Conservation (phyloP, 2,329 filamentous ascomycete genomes). For the Penicillium occitanis region DNA sequence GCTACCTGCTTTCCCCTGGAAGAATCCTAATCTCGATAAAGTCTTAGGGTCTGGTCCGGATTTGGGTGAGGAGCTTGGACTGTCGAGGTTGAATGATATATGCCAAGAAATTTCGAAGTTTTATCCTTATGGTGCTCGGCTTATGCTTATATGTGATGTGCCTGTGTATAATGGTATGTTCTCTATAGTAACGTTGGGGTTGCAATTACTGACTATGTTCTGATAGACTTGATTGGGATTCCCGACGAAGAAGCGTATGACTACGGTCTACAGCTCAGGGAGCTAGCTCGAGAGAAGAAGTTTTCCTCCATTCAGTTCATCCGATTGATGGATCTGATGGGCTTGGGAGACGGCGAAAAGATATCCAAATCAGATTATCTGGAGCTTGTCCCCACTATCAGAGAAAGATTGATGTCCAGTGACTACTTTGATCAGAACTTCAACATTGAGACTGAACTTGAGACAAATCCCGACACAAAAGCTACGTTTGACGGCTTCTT, state of each 20-base stretch:
- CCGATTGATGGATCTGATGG: conserved; percentile 39
- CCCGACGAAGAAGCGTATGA: conserved; percentile 50
- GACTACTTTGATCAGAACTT: conserved; percentile 33
- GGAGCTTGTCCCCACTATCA: conserved; percentile 1
- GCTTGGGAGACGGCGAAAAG: conserved; percentile 6
- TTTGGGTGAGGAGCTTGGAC: conserved; percentile 44
- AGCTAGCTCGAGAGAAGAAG: conserved; percentile 37
- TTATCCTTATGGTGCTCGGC: conserved; percentile 41
- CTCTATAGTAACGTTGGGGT: background rate
- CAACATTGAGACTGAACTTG: conserved; percentile 47
- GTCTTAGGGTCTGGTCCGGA: conserved; percentile 41
- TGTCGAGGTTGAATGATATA: conserved; percentile 42
- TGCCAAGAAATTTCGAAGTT: conserved; percentile 41
- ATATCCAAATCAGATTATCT: conserved; percentile 10
- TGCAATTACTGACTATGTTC: background rate
- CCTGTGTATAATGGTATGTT: conserved; percentile 8
- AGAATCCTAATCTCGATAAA: conserved; percentile 36
- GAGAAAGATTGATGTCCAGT: conserved; percentile 11
- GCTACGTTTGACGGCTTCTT: conserved; percentile 57
- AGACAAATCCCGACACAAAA: conserved; percentile 49
- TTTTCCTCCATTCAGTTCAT: conserved; percentile 52
- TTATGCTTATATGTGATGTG: conserved; percentile 14
- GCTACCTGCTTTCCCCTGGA: conserved; percentile 34
- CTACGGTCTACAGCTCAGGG: conserved; percentile 51
- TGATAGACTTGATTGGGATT: conserved; percentile 53